Conservation (phyloP, 2,329 filamentous ascomycete genomes). For the Amesomyces nigricolor region DNA sequence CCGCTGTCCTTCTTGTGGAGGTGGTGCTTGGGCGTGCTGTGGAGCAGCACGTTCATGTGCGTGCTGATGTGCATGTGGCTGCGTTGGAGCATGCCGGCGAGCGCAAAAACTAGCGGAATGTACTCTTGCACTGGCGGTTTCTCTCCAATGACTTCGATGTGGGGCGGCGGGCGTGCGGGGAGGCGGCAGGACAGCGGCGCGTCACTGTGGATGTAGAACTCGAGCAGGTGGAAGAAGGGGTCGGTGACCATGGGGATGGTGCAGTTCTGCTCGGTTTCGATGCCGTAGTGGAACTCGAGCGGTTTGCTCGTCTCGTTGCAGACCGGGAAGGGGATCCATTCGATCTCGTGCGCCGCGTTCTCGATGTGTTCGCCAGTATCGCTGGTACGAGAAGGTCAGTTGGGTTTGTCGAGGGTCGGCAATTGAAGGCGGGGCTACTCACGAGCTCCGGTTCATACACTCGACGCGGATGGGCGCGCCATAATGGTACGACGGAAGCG, state of each 20-base stretch:
- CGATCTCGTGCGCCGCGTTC: slow-evolving; percentile 70
- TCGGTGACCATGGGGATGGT: slow-evolving; percentile 72
- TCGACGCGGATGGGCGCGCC: slow-evolving; percentile 63
- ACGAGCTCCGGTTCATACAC: slow-evolving; percentile 71
- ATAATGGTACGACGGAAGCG: slow-evolving; percentile 58
- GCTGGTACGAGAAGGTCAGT: slow-evolving; percentile 39
- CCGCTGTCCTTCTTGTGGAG: slow-evolving; percentile 62
- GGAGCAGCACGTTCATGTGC: slow-evolving; percentile 82
- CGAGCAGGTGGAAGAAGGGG: slow-evolving; percentile 79
- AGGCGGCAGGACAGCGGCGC: slow-evolving; percentile 88
- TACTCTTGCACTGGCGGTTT: slow-evolving; percentile 51
- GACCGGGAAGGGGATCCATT: slow-evolving; percentile 85
- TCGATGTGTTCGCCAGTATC: slow-evolving; percentile 88
- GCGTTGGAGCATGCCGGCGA: slow-evolving; percentile 82
- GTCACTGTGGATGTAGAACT: slow-evolving; percentile 98
- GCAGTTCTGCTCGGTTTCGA: slow-evolving; percentile 76
- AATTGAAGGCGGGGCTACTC: slow-evolving; percentile 31
- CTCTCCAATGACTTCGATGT: slow-evolving; percentile 51
- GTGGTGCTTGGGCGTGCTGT: slow-evolving; percentile 59
- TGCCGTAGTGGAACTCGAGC: slow-evolving; percentile 80
- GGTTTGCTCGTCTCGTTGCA: slow-evolving; percentile 84
- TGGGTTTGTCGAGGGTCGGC: neutral
- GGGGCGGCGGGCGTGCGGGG: slow-evolving; percentile 63
- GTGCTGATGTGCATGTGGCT: slow-evolving; percentile 89
- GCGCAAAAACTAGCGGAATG: slow-evolving; percentile 79